Percentiles rank a stretch among this genome's conserved stretches.
These are phyloP conservation scores for Fusarium burgessii DNA, from an alignment of 2,329 filamentous ascomycete species.

Conservation along the genomic window DNA sequence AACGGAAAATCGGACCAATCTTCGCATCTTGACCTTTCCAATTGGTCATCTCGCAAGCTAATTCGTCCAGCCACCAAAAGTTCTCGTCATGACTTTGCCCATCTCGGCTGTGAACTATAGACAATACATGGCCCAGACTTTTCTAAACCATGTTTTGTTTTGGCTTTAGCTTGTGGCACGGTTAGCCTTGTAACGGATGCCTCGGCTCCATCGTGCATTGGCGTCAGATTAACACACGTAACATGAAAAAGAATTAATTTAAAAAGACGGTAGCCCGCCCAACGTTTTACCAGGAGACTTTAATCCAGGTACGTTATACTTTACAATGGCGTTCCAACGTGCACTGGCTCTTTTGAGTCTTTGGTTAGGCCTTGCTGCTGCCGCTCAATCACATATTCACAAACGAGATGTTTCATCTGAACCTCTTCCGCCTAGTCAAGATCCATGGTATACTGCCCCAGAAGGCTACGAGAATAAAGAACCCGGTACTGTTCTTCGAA, in stretches of 20 bases:
- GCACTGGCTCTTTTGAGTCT: slow-evolving; percentile 28
- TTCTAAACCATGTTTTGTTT: not conserved
- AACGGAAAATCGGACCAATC: not conserved
- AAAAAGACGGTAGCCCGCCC: not conserved
- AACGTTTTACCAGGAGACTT: not conserved
- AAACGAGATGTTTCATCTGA: slow-evolving; percentile 4
- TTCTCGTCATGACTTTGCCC: not conserved
- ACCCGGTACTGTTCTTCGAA: slow-evolving; percentile 41
- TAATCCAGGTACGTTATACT: not conserved
- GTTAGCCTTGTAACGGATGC: not conserved
- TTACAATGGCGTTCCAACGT: slow-evolving; percentile 29
- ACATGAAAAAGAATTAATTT: not conserved
- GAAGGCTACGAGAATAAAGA: slow-evolving; percentile 28
- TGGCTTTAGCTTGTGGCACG: not conserved
- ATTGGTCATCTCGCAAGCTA: not conserved
- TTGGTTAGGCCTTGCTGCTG: slow-evolving; percentile 26
- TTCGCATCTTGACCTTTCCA: not conserved
- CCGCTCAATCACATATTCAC: slow-evolving; percentile 7
- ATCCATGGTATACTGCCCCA: slow-evolving; percentile 45
- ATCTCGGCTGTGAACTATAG: not conserved
- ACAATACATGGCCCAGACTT: not conserved
- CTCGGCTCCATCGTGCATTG: not conserved
- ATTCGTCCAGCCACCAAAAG: not conserved
- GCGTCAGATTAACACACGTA: not conserved
- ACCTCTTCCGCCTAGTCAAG: slow-evolving; percentile 36